Percentiles rank a stretch among this genome's conserved stretches.
phyloP scores from a whole-genome alignment of 805 yeast species.

The Vanderwaltozyma polyspora region DNA sequence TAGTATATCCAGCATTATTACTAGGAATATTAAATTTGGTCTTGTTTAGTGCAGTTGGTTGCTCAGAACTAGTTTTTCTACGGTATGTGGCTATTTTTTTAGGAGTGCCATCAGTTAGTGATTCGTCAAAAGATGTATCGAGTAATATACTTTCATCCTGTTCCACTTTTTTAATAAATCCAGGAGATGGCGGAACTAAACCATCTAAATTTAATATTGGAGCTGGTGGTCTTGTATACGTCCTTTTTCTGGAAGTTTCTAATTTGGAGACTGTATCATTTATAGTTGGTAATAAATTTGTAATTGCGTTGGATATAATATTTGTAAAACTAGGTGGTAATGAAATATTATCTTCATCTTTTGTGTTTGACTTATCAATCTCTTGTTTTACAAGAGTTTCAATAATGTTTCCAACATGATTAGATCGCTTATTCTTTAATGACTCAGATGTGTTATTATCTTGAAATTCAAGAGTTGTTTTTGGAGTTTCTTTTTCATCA shows the following conservation, averaged over 20 bases:
- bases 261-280: too few species aligned
- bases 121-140: too few species aligned
- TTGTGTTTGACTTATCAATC: slow-evolving; percentile 7
- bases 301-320: slow-evolving; percentile 17
- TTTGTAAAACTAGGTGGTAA: slow-evolving; percentile 11
- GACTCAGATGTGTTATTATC: not conserved
- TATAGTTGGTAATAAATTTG: slow-evolving; percentile 14
- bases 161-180: not conserved
- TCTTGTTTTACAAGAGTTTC: slow-evolving; percentile 16
- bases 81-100: not conserved
- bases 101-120: not conserved
- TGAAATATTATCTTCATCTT: slow-evolving; percentile 5
- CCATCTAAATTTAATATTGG: slow-evolving; percentile 24
- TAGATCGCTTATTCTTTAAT: not conserved
- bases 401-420: slow-evolving; percentile 11
- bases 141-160: not conserved
- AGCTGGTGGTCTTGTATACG: slow-evolving; percentile 9
- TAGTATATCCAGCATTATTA: slow-evolving; percentile 7
- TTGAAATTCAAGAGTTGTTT: not conserved
- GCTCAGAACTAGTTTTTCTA: slow-evolving; percentile 1
- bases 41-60: not conserved
- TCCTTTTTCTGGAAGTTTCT: slow-evolving; percentile 3
- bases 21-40: slow-evolving; percentile 6
- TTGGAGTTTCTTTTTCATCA: not conserved
- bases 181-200: slow-evolving; percentile 16